Evolutionary conservation across 371 early-diverging fungal genomes (phyloP).

Genomic region (Encephalitozoon hellem): DNA sequence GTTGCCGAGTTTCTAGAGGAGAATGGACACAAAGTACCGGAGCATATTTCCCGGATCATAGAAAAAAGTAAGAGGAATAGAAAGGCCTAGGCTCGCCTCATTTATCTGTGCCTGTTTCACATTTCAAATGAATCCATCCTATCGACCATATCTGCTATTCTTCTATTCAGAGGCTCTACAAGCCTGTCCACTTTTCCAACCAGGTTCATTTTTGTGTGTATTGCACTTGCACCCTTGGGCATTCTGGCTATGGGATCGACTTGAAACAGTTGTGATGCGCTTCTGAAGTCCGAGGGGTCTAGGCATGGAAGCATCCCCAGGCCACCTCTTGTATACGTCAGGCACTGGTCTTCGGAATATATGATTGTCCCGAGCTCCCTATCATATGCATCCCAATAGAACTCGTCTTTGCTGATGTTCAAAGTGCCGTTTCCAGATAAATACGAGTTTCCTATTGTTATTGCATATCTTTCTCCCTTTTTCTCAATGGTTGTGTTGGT

Average conservation of each 20-base stretch:
- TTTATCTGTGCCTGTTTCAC: too few species aligned
- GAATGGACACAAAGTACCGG: neutral
- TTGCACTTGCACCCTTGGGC: neutral
- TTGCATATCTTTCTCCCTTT: neutral
- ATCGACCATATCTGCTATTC: neutral
- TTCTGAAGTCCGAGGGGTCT: neutral
- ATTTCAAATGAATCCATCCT: neutral
- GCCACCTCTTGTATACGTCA: neutral
- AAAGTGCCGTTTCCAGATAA: neutral
- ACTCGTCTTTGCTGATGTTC: neutral
- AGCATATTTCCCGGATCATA: neutral
- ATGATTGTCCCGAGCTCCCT: neutral
- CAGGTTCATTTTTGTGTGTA: neutral
- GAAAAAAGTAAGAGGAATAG: neutral
- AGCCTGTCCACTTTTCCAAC: neutral
- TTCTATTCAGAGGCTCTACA: neutral
- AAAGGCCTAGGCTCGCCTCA: too few species aligned
- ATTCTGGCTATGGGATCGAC: neutral
- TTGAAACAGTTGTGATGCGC: neutral
- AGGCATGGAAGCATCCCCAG: neutral
- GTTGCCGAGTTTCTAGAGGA: conserved; percentile 16
- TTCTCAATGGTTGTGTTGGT: neutral
- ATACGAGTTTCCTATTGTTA: neutral
- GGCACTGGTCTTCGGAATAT: neutral
- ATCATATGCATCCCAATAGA: neutral